These are phyloP conservation scores for Rhododendron williamsianum DNA, from an alignment of 148 eudicot species.

Conservation along the genomic window DNA sequence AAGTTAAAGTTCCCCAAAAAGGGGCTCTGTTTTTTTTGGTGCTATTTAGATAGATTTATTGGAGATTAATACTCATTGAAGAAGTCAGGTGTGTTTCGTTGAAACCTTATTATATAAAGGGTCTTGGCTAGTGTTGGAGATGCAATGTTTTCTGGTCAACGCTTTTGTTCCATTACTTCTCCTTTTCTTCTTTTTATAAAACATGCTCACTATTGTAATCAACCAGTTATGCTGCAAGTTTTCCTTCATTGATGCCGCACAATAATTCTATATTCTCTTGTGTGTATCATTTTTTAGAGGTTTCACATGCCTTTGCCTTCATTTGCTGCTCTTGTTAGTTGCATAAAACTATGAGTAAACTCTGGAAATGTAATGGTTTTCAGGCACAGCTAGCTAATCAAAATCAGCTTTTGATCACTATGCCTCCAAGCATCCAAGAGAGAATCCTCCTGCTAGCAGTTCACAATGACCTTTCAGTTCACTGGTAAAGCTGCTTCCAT, in stretches of 20 bases:
- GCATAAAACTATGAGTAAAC: not conserved
- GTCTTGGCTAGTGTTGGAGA: no score
- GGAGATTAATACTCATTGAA: not conserved
- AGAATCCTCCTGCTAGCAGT: conserved; percentile 66
- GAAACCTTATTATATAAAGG: not conserved
- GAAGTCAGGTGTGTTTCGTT: not conserved
- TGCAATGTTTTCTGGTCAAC: not conserved
- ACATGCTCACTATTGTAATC: not conserved
- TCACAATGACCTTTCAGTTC: conserved; percentile 35
- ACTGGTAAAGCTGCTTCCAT: conserved; percentile 2
- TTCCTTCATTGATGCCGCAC: not conserved
- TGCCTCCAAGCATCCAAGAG: conserved; percentile 77
- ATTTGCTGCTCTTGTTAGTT: not conserved
- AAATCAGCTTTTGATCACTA: conserved; percentile 80
- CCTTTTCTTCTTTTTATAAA: not conserved
- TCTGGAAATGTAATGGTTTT: conserved; percentile 14
- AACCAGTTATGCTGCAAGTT: not conserved
- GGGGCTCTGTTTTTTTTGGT: not conserved
- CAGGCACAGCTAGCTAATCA: conserved; percentile 80
- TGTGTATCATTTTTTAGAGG: not conserved
- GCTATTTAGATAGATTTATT: not conserved
- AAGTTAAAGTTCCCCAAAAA: not conserved
- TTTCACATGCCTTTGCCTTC: not conserved
- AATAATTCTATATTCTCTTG: not conserved
- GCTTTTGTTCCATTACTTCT: not conserved